Percentiles rank a stretch among this genome's conserved stretches.
Evolutionary conservation across 1,284 basidiomycete genomes (phyloP).

Genomic region (Amylostereum areolatum): DNA sequence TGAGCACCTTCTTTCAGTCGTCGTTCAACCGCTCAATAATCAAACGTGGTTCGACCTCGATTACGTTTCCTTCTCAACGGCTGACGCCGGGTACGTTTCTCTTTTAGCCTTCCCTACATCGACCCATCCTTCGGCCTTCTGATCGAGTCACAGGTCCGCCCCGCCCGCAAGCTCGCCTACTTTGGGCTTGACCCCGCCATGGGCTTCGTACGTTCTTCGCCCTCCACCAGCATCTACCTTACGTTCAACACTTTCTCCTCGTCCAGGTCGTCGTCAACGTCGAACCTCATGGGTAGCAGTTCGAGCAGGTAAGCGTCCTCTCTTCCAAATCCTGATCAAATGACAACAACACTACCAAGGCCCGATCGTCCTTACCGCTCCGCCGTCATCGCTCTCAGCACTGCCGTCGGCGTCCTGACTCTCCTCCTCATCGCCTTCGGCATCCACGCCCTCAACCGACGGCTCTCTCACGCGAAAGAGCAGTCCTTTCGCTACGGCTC

Average conservation of each 20-base stretch:
- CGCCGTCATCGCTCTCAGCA: neutral
- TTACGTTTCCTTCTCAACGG: slow-evolving; percentile 2
- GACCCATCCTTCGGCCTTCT: too few relatives aligned
- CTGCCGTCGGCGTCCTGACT: neutral
- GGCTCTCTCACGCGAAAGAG: too few relatives aligned
- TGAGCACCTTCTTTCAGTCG: slow-evolving; percentile 2
- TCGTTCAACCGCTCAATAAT: neutral
- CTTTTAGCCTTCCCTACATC: too few relatives aligned
- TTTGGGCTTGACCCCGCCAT: too few relatives aligned
- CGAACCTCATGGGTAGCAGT: neutral
- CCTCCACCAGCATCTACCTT: neutral
- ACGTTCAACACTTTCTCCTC: neutral
- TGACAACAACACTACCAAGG: too few relatives aligned
- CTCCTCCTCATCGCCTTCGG: neutral
- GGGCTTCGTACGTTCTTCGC: too few relatives aligned
- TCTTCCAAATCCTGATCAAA: neutral
- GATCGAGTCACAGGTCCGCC: too few relatives aligned
- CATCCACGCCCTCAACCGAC: neutral
- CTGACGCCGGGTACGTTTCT: too few relatives aligned
- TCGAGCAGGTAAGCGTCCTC: neutral
- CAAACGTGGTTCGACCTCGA: slow-evolving; percentile 5
- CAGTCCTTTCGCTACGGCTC: too few relatives aligned
- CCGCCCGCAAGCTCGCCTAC: too few relatives aligned
- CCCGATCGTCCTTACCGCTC: too few relatives aligned
- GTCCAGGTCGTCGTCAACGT: neutral